Evolutionary conservation across 352 stramenopile genomes (phyloP).

Genomic region (Pythium aphanidermatum): DNA sequence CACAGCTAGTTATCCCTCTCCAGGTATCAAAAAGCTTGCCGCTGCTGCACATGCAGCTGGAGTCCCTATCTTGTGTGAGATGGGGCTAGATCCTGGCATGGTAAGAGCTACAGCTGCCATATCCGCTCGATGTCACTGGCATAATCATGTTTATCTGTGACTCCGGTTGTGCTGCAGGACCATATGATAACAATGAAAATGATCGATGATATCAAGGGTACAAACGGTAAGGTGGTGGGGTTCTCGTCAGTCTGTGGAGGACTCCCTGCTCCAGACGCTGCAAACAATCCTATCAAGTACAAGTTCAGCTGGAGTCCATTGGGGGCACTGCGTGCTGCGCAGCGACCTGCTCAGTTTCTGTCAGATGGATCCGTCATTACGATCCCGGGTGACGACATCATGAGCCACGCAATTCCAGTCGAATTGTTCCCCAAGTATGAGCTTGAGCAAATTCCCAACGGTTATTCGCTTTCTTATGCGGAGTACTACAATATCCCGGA

Average conservation of each 20-base stretch:
- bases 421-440: constrained; percentile 52
- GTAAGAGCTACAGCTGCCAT: too few species aligned
- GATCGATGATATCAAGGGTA: constrained; percentile 73
- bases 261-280: constrained; percentile 76
- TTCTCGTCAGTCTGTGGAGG: constrained; percentile 87
- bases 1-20: constrained; percentile 87
- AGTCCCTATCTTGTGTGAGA: constrained; percentile 84
- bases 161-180: constrained; percentile 25
- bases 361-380: constrained; percentile 40
- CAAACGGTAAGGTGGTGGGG: constrained; percentile 42
- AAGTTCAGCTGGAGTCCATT: constrained; percentile 91
- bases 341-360: constrained; percentile 54
- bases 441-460: constrained; percentile 85
- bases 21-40: constrained; percentile 59
- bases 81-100: constrained; percentile 88
- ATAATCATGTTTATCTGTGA: background rate
- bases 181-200: constrained; percentile 88
- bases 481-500: constrained; percentile 77
- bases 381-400: constrained; percentile 48
- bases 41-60: constrained; percentile 36
- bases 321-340: constrained; percentile 35
- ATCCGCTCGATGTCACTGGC: too few species aligned
- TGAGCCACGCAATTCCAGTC: constrained; percentile 32
- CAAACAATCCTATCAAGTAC: constrained; percentile 89
- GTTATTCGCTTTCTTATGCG: constrained; percentile 74